phyloP scores from a whole-genome alignment of 148 eudicot species.

The Rhododendron kiyosumense region DNA sequence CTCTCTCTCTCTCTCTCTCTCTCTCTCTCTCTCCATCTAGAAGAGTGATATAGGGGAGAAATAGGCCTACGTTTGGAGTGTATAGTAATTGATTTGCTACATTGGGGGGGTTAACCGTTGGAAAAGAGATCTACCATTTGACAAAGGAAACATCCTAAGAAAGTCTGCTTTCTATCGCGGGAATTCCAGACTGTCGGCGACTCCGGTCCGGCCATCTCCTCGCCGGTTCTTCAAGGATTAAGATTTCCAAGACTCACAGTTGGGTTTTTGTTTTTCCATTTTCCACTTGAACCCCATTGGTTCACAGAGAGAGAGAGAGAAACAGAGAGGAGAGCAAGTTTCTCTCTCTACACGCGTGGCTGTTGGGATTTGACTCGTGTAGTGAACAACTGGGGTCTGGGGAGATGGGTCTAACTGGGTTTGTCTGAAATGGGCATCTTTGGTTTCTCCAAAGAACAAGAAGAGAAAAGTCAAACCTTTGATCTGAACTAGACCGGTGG shows the following conservation, averaged over 20 bases:
- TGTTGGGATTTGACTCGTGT: not conserved
- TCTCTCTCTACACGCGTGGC: slow-evolving; percentile 14
- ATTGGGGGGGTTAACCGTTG: not conserved
- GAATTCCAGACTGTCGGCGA: not conserved
- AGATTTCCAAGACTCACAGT: slow-evolving; percentile 3
- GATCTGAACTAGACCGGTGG: not conserved
- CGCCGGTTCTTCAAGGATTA: not conserved
- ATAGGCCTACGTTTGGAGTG: not conserved
- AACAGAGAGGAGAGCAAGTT: not conserved
- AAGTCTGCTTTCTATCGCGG: not conserved
- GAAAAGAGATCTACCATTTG: slow-evolving; percentile 5
- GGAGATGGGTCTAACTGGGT: not conserved
- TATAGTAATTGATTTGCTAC: not conserved
- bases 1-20: not conserved
- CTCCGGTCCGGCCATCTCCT: not conserved
- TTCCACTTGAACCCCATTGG: slow-evolving; percentile 7
- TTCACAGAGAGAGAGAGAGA: not conserved
- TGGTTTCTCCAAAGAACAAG: not conserved
- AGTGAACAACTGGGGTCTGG: not conserved
- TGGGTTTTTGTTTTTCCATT: not conserved
- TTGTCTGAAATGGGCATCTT: not conserved
- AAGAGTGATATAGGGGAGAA: not conserved
- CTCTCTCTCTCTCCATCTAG: not conserved
- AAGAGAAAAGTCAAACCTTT: slow-evolving; percentile 7
- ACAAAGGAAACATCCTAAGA: not conserved